Percentiles rank a stretch among this genome's conserved stretches.
phyloP scores from a whole-genome alignment of 805 yeast species.

The Lipomyces sp. region DNA sequence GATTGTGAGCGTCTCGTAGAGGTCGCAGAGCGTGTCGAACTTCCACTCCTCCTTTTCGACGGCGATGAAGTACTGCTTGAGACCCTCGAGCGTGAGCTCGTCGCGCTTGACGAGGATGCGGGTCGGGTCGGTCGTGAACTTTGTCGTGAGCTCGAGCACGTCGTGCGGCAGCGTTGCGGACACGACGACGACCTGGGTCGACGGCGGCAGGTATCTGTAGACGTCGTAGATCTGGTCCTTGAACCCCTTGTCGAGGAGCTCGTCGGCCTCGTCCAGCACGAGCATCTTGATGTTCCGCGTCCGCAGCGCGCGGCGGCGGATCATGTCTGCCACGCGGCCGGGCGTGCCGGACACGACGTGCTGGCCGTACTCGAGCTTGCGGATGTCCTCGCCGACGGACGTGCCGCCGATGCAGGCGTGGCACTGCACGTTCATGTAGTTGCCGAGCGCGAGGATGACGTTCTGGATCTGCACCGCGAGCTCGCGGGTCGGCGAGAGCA shows the following conservation, averaged over 20 bases:
- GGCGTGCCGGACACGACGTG: slow-evolving; percentile 98
- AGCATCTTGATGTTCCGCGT: slow-evolving; percentile 88
- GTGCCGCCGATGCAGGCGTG: slow-evolving; percentile 99
- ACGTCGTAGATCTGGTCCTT: slow-evolving; percentile 94
- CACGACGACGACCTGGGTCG: slow-evolving; percentile 90
- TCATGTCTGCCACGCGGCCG: slow-evolving; percentile 96
- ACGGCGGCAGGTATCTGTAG: slow-evolving; percentile 79
- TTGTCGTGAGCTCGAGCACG: slow-evolving; percentile 83
- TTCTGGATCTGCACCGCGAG: slow-evolving; percentile 93
- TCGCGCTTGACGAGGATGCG: slow-evolving; percentile 92
- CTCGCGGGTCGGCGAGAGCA: slow-evolving; percentile 96
- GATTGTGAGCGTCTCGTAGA: slow-evolving; percentile 91
- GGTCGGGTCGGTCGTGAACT: slow-evolving; percentile 93
- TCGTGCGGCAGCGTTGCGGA: slow-evolving; percentile 94
- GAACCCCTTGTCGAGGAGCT: slow-evolving; percentile 88
- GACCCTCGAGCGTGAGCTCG: slow-evolving; percentile 92
- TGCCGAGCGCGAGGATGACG: slow-evolving; percentile 86
- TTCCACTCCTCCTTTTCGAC: slow-evolving; percentile 93
- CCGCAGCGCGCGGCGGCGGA: slow-evolving; percentile 79
- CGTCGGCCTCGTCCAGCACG: slow-evolving; percentile 97
- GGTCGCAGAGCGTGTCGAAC: slow-evolving; percentile 89
- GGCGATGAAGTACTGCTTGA: slow-evolving; percentile 85
- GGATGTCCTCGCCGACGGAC: slow-evolving; percentile 79
- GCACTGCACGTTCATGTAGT: slow-evolving; percentile 82
- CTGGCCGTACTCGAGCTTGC: slow-evolving; percentile 77